These are phyloP conservation scores for Parsonsia alboflavescens DNA, from an alignment of 257 asterid species.

Conservation along the genomic window DNA sequence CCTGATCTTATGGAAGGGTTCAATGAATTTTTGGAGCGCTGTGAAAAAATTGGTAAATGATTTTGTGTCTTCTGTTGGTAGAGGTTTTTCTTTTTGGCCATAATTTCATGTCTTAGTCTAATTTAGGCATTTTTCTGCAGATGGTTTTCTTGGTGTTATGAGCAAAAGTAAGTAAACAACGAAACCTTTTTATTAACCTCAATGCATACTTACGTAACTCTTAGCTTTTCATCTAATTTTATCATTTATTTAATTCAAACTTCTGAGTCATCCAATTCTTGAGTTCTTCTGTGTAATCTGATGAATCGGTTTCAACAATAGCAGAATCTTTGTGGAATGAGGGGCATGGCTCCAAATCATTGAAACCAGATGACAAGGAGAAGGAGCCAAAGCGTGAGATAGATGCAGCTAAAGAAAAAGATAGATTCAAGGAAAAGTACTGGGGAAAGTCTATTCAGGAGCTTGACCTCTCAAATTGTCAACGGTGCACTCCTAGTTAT, in stretches of 20 bases:
- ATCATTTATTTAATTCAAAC: not conserved
- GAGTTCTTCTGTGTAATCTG: constrained; percentile 17
- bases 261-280: not conserved
- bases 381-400: constrained; percentile 74
- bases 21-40: constrained; percentile 75
- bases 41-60: constrained; percentile 72
- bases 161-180: constrained; percentile 67
- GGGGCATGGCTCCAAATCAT: constrained; percentile 64
- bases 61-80: constrained; percentile 17
- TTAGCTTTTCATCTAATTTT: not conserved
- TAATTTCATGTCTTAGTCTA: constrained; percentile 22
- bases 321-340: constrained; percentile 82
- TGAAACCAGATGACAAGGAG: constrained; percentile 67
- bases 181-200: constrained; percentile 9
- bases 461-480: constrained; percentile 83
- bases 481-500: constrained; percentile 87
- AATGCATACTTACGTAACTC: constrained; percentile 5
- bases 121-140: constrained; percentile 44
- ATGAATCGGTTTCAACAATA: constrained; percentile 22
- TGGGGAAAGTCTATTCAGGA: constrained; percentile 96
- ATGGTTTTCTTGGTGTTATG: constrained; percentile 94
- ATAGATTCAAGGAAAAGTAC: constrained; percentile 64
- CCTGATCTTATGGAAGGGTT: constrained; percentile 96
- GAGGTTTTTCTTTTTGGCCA: constrained; percentile 6
- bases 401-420: constrained; percentile 83